Base-by-base conservation (phyloP, 148 eudicot species). In the Drosera capensis region DNA sequence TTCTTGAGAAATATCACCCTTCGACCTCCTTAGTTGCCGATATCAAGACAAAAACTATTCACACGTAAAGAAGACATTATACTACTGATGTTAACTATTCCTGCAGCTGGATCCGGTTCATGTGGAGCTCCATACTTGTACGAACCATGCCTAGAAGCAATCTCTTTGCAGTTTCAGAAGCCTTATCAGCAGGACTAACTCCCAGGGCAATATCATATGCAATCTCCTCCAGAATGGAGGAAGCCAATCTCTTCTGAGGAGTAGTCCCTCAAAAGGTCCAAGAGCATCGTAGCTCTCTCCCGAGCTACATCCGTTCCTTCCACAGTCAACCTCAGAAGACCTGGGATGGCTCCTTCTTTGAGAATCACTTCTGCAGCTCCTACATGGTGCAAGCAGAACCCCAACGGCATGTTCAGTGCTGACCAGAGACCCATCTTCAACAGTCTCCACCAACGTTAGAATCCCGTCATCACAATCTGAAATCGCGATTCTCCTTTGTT, bases 331-430 rank as follows among this genome's bases (percentile, higher is more conserved):
- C 75, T 48, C 25, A 82, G 45, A 47, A 82, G 81, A 26, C 93
- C 93, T 0, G 93, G 93, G 49, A 82, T 72, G 7, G 82, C 72
- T 56, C 93, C 93, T 78, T 78, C 86, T 20, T 68, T 63, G 5
- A 82, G 71, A 40, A 82, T 82, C 22, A 75, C 40, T 59, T 22
- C 79, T 62, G 36, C 67, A 71, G 47, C 86, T 75, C 48, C 54
- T 58, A 50, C 86, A 82, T 28, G 78, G 35, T 2, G 71, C 39
- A 17, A 82, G 67, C 34, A 82, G 66, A 49, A 74, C 82, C 12
- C 93, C 82, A 13, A 82, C 86, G 6, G 93, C 93, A 26, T 78
- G 72, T 41, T 66, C 84, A 20, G 63, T 69, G 72, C 93, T 78
- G 12, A 61, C 44, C 20, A 62, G 73, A 55, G 86, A 78, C 14